Evolutionary conservation across 208 protist genomes (phyloP), one percentile per base, ranked within the genome.

Genomic region (Angomonas deanei): DNA sequence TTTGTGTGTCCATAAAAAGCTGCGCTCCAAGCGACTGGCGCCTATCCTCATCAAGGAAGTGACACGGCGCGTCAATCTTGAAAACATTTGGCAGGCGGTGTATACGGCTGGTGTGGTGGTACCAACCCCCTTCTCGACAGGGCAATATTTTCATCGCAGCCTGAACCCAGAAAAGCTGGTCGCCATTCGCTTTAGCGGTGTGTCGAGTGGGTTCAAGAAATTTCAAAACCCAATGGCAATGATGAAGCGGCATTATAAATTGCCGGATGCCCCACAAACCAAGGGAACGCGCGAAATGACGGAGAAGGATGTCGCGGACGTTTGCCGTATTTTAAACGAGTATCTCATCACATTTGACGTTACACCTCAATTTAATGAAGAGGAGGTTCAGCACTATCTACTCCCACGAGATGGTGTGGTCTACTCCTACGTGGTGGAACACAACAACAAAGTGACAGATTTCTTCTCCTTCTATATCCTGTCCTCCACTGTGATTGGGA

Each of bases 41-140:
- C 98, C 98, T 0, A 87, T 99, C 36, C 81, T 99, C 8, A 99
- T 99, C 79, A 93, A 97, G 57, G 97, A 99, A 74, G 93, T 99
- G n/a, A 99, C 99, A 5, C 90, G 98, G 21, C 86, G 98, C 10
- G 98, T 99, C 49, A 98, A 99, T 74, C 66, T 92, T 10, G 62
- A 58, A 11, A 74, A 94, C 62, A 88, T 98, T 42, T 98, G 92
- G 86, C 96, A 98, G 70, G 98, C 98, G 0, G 74, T 98, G 13
- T 99, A 99, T 76, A 99, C 98, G 10, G 97, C 98, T 15, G 99
- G 99, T 31, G 86, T 94, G 1, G 60, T 97, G 0, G 48, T 99
- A 4, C 98, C 98, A 1, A 98, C 82, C 6, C 98, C 99, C n/a
- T 92, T 99, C 33, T 68, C 95, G 17, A 76, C 64, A 0, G 93